Base-by-base conservation (phyloP, 495 filamentous ascomycete genomes). In the Daldinia caldariorum region DNA sequence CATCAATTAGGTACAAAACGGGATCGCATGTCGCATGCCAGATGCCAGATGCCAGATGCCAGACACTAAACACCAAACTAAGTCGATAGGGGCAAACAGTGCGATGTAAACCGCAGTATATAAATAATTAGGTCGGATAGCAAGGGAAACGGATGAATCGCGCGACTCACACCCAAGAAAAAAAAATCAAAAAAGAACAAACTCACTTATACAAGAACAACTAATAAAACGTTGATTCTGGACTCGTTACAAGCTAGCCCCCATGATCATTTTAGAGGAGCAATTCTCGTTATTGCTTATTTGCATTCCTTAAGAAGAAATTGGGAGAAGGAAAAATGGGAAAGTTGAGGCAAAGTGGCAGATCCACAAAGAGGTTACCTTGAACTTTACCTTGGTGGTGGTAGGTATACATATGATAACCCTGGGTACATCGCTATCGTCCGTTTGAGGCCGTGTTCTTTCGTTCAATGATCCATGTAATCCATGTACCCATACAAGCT, bases 201-300 rank as follows among this genome's bases (percentile, higher is more conserved):
- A 73, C 74, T 71, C 49, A 76, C 73, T 69, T 76, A 70, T 74
- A 76, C 71, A 76, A 70, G 64, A 71, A 70, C 67, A 69, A 58
- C 22, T 69, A 70, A 49, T 58, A 70, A 72, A 70, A 22, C 43
- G 50, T 63, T 54, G 60, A 63, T 18, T 59, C 22, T 55, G 55
- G 37, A 22, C 26, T 67, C 67, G 49, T 65, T 72, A 72, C 64
- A 72, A 39, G 61, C 60, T 29, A 72, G 43, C 39, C 65, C 65
- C 70, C 70, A 72, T 72, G 56, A 38, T 65, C 26, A 45, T 39
- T 59, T 41, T 54, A 61, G 14, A 72, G 34, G 56, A 68, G 65
- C 70, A 72, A 64, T 72, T 55, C 53, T 47, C 43, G 43, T 22
- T 49, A 67, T 64, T 34, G 39, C 49, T 59, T 56, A 29, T 54